Evolutionary conservation across 352 stramenopile genomes (phyloP), one percentile per base, ranked within the genome.

Genomic region (Thraustotheca clavata): DNA sequence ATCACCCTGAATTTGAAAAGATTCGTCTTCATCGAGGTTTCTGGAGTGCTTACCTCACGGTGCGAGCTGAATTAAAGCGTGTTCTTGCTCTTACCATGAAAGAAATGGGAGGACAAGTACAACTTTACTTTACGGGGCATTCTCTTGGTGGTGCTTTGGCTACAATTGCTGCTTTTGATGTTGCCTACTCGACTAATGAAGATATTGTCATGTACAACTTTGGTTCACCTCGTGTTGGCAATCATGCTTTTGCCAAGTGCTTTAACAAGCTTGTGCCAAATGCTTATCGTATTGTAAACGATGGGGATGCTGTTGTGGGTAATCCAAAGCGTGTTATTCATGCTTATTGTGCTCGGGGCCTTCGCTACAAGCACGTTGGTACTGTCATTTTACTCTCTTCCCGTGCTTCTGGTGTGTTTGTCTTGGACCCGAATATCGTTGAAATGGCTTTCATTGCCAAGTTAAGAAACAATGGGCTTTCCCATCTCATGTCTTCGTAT

Each of bases 81-180:
- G 75, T 89, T 9, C 78, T 86, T 40, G 76, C 82, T 14, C 71
- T 89, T 24, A 86, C 90, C 18, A 43, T 93, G 29, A 76, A 89
- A 43, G 79, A 91, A 69, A 88, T 65, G 38, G 27, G 33, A 14
- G 78, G 80, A 2, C 80, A 83, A 20, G 76, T 89, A 11, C 86
- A 77, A 14, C 78, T 98, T 7, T 98, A 95, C 68, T 71, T 97
- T 14, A 96, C 89, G 7, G 94, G 94, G 0, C 92, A 98, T 72
- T 94, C 77, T 38, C 85, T 98, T 67, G 94, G 94, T 22, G 94
- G 88, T 14, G 87, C 88, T 3, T 72, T 98, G 22, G 89, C 94
- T 0, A 88, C 95, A 16, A 70, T 98, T 16, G 86, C 81, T 26
- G 84, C 84, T 6, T 93, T 93, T 60, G 86, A 95, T 59, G 72